Base-by-base conservation (phyloP, 1,284 basidiomycete species). In the Cryptococcus sp. region DNA sequence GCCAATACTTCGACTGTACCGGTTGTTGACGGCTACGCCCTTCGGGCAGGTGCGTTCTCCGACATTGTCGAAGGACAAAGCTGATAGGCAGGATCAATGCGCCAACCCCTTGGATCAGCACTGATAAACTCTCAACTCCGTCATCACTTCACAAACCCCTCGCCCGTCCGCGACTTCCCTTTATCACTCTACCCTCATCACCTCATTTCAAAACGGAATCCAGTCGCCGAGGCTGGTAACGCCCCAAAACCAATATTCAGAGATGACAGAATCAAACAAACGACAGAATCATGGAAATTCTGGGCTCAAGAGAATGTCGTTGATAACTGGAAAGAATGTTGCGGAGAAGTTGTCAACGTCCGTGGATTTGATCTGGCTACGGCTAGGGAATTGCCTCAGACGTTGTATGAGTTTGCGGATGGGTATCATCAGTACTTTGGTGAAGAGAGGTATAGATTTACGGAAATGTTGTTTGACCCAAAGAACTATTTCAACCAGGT, bases 21-120 rank as follows among this genome's bases (percentile, higher is more conserved):
- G 1, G 88, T 99, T 10, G 91, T 94, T 7, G 96, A 99, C 66
- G 96, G 96, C 0, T 99, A 98, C 66, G 94, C 98, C 34, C 81
- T 99, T 45, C 83, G 93, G 61, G 97, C 97, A 81, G 93, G 93
- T 85, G 57, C 55, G 68, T 45, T 36, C 7, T 28, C 39, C 3
- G 19, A 19, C 5, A 16, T 22, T 19, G 1, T 41, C 40, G 22
- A 25, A 10, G 13, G 28, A 3, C 19, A 7, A 23, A 37, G 34
- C 43, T 53, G 36, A 36, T 52, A 1, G n/a, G 11, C 46, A 69
- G 75, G 75, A 10, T 76, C 74, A 7, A 75, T 69, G 68, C 66
- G 74, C 16, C 75, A 76, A 59, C 75, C 75, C 0, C 66, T 75
- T 31, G 70, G 66, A 2, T 67, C 68, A 18, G 54, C 64, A 28